phyloP scores from a whole-genome alignment of 768 basidiomycete species.

The Nidula microcarpa region DNA sequence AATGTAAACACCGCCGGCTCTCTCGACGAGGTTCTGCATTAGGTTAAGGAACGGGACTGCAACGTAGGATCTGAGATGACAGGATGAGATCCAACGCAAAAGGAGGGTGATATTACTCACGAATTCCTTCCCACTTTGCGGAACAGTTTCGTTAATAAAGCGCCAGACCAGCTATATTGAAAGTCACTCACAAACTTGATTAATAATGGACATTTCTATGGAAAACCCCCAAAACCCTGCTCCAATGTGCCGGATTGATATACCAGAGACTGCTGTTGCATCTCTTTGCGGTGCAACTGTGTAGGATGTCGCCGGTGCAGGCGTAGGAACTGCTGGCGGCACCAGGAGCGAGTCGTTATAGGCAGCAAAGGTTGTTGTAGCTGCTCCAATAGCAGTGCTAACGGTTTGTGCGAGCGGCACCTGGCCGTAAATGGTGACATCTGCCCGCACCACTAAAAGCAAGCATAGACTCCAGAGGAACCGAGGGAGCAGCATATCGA shows the following conservation, averaged over 20 bases:
- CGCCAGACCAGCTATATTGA: not conserved
- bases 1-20: slow-evolving; percentile 60
- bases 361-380: not conserved
- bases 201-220: slow-evolving; percentile 1
- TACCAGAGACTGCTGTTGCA: not conserved
- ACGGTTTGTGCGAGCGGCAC: not conserved
- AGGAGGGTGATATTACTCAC: not conserved
- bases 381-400: not conserved
- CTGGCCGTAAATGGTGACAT: not conserved
- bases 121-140: not conserved
- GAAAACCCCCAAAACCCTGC: not conserved
- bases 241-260: not conserved
- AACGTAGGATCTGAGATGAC: slow-evolving; percentile 31
- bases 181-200: slow-evolving; percentile 1
- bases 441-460: not conserved
- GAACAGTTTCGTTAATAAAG: not conserved
- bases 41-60: slow-evolving; percentile 75
- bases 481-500: not conserved
- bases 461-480: not conserved
- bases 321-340: not conserved
- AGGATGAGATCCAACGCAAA: not conserved
- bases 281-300: not conserved
- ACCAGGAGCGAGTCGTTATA: not conserved
- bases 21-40: slow-evolving; percentile 64
- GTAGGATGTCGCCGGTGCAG: not conserved